Conservation (phyloP, 371 early-diverging fungal species). For the Mortierella sp. region DNA sequence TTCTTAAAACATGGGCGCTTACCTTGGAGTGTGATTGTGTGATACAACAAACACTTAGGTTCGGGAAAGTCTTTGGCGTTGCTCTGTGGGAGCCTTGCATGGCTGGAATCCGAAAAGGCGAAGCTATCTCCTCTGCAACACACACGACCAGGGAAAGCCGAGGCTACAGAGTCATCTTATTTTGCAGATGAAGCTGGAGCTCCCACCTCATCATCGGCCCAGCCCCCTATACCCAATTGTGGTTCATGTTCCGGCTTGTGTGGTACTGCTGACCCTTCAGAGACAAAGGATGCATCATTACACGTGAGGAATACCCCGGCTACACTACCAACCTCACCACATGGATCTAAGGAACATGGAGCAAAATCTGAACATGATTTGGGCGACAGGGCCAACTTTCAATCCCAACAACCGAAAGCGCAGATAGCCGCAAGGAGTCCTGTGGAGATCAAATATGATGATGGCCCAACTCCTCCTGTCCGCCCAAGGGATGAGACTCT, state of each 20-base stretch:
- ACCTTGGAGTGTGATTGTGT: too few species aligned
- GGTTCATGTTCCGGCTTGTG: too few species aligned
- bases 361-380: too few species aligned
- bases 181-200: background rate
- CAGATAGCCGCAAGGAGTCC: background rate
- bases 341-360: too few species aligned
- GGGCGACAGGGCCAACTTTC: conserved; percentile 13
- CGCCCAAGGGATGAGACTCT: background rate
- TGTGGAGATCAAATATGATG: conserved; percentile 30
- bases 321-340: too few species aligned
- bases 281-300: too few species aligned
- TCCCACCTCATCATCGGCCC: too few species aligned
- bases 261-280: too few species aligned
- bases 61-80: conserved; percentile 70
- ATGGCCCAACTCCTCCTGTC: background rate
- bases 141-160: background rate
- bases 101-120: conserved; percentile 19
- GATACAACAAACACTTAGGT: conserved; percentile 56
- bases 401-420: background rate
- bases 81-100: conserved; percentile 63
- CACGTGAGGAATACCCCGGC: too few species aligned
- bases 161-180: conserved; percentile 2
- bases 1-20: background rate
- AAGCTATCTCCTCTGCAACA: conserved; percentile 37
- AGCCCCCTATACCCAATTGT: too few species aligned